Evolutionary conservation across 208 protist genomes (phyloP).

Genomic region (Crithidia bombi): DNA sequence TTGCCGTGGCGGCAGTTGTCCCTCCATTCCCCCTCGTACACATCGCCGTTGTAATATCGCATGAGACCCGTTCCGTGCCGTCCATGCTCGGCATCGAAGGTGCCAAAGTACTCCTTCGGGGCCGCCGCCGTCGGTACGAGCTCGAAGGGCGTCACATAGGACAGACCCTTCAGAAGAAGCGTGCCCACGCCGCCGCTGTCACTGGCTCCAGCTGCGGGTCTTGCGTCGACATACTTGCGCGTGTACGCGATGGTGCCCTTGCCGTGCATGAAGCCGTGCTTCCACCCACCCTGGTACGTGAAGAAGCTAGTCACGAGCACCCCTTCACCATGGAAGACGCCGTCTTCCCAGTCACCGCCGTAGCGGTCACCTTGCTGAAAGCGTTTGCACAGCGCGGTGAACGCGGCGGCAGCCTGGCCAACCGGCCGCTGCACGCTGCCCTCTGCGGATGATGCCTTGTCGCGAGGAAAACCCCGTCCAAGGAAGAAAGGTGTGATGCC

Average conservation of each 20-base stretch:
- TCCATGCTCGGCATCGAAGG: conserved; percentile 55
- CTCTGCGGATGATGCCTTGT: background rate
- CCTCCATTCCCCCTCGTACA: conserved; percentile 84
- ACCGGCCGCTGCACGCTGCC: background rate
- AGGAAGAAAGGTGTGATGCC: conserved; percentile 26
- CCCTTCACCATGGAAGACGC: conserved; percentile 78
- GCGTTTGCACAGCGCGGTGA: conserved; percentile 23
- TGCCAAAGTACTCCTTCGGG: conserved; percentile 80
- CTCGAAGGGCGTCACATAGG: conserved; percentile 79
- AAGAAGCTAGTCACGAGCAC: conserved; percentile 67
- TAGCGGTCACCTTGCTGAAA: conserved; percentile 81
- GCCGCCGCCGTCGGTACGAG: conserved; percentile 28
- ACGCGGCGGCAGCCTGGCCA: conserved; percentile 10
- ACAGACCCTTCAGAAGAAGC: conserved; percentile 66
- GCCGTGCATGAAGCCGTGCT: conserved; percentile 43
- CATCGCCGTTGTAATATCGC: conserved; percentile 77
- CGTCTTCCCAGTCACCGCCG: conserved; percentile 69
- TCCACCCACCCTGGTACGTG: conserved; percentile 79
- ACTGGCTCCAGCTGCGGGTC: conserved; percentile 1
- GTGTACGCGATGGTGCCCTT: conserved; percentile 40
- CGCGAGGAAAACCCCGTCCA: conserved; percentile 20
- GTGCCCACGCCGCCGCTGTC: conserved; percentile 34
- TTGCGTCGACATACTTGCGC: conserved; percentile 39
- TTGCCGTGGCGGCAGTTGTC: conserved; percentile 74
- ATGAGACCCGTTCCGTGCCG: conserved; percentile 78